Conservation (phyloP, 2,329 filamentous ascomycete species). For the Epichloe festucae region DNA sequence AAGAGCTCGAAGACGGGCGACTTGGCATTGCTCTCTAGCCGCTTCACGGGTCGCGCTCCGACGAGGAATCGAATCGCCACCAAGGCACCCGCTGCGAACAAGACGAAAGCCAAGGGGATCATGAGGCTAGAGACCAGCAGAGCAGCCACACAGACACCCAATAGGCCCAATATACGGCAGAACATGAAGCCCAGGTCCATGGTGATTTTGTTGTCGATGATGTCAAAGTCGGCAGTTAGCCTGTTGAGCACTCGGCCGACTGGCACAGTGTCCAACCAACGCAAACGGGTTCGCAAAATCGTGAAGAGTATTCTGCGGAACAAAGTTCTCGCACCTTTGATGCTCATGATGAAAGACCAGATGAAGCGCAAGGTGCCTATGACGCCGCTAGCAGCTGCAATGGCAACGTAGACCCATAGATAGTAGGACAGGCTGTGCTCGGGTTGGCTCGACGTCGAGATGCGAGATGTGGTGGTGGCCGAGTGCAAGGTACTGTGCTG, state of each 20-base stretch:
- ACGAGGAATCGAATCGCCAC: conserved; percentile 51
- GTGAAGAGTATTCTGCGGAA: conserved; percentile 55
- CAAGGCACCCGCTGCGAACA: conserved; percentile 45
- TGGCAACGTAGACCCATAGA: conserved; percentile 50
- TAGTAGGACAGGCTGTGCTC: conserved; percentile 45
- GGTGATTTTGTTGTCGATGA: conserved; percentile 55
- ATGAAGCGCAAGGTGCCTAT: conserved; percentile 50
- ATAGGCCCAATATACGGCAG: conserved; percentile 45
- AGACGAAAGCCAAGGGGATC: conserved; percentile 44
- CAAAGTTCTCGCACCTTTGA: conserved; percentile 54
- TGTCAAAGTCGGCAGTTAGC: conserved; percentile 65
- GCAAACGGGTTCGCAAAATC: conserved; percentile 58
- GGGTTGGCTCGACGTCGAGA: conserved; percentile 8
- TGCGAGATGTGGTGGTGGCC: conserved; percentile 17
- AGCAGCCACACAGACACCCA: conserved; percentile 54
- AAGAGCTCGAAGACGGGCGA: conserved; percentile 74
- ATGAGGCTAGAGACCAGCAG: conserved; percentile 56
- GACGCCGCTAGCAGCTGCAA: conserved; percentile 44
- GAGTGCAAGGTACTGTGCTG: conserved; percentile 32
- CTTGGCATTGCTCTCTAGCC: conserved; percentile 64
- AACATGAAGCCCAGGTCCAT: conserved; percentile 48
- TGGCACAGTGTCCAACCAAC: conserved; percentile 71
- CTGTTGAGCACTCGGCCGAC: conserved; percentile 65
- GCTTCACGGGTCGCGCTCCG: conserved; percentile 63
- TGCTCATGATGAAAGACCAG: conserved; percentile 50